These are phyloP conservation scores for Symbiodinium natans DNA, from an alignment of 73 alveolate species.

Conservation along the genomic window DNA sequence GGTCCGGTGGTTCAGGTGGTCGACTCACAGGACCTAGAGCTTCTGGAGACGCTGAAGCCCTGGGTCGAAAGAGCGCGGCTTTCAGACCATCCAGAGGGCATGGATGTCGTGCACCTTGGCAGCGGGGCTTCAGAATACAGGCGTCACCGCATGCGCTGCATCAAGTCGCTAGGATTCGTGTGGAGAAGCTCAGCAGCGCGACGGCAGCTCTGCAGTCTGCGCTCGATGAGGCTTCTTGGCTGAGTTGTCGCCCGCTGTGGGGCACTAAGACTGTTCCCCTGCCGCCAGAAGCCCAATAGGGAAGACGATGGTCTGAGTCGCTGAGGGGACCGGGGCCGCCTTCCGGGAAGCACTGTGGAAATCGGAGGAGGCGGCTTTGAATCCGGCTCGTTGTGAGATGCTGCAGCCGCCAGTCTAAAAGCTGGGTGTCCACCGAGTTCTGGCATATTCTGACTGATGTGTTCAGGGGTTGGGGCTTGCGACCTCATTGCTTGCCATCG, in stretches of 20 bases:
- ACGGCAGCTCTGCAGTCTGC: not conserved
- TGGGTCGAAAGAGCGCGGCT: constrained; percentile 26
- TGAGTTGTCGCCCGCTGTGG: too few species aligned
- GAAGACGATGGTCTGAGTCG: not conserved
- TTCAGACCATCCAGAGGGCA: constrained; percentile 8
- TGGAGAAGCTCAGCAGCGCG: not conserved
- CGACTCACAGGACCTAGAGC: constrained; percentile 47
- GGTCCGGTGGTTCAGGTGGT: constrained; percentile 66
- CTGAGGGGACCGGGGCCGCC: constrained; percentile 64
- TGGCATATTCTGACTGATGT: not conserved
- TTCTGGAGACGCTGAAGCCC: constrained; percentile 3
- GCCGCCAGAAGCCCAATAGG: too few species aligned
- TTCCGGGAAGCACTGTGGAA: constrained; percentile 70
- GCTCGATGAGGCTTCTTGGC: not conserved
- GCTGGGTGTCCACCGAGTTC: too few species aligned
- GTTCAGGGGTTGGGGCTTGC: not conserved
- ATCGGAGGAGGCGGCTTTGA: constrained; percentile 52
- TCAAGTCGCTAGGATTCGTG: not conserved
- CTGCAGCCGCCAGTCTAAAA: constrained; percentile 13
- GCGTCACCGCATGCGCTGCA: too few species aligned
- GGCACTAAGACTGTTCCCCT: too few species aligned
- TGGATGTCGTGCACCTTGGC: not conserved
- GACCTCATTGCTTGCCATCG: not conserved
- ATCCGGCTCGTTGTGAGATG: constrained; percentile 66
- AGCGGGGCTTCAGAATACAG: too few species aligned